A percentile compares a stretch with the other conserved stretches of the same genome.
Evolutionary conservation across 768 basidiomycete genomes (phyloP).

Genomic region (Leccinum obscurum): DNA sequence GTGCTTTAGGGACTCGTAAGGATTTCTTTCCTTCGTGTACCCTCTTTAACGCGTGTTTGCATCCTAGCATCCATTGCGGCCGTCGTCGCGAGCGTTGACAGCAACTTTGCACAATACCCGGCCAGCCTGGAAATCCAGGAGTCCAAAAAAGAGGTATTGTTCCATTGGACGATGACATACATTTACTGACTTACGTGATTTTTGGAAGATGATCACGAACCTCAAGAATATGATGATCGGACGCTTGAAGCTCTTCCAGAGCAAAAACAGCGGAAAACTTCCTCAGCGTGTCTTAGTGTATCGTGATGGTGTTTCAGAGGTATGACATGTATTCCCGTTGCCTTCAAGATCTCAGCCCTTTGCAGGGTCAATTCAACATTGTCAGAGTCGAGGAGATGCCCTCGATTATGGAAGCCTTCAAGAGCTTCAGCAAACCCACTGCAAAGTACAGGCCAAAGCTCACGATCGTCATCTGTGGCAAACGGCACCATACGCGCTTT

Average conservation of each 20-base stretch:
- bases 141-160: constrained; percentile 64
- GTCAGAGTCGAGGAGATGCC: constrained; percentile 47
- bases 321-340: constrained; percentile 24
- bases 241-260: constrained; percentile 42
- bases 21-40: neutral
- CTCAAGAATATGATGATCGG: constrained; percentile 50
- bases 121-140: constrained; percentile 50
- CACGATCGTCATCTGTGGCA: constrained; percentile 56
- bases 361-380: constrained; percentile 48
- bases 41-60: neutral
- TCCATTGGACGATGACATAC: neutral
- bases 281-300: constrained; percentile 53
- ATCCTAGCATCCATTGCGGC: constrained; percentile 48
- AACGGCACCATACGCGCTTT: constrained; percentile 59
- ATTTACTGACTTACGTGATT: constrained; percentile 1
- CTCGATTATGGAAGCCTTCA: constrained; percentile 43
- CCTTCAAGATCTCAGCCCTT: constrained; percentile 12
- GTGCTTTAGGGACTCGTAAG: constrained; percentile 50
- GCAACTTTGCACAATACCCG: constrained; percentile 49
- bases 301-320: constrained; percentile 81
- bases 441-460: constrained; percentile 45
- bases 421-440: constrained; percentile 37
- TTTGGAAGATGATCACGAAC: constrained; percentile 47
- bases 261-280: constrained; percentile 35
- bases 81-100: constrained; percentile 51